Percentiles rank a stretch among this genome's conserved stretches.
These are phyloP conservation scores for Daedaleopsis nitida DNA, from an alignment of 768 basidiomycete species.

Conservation along the genomic window DNA sequence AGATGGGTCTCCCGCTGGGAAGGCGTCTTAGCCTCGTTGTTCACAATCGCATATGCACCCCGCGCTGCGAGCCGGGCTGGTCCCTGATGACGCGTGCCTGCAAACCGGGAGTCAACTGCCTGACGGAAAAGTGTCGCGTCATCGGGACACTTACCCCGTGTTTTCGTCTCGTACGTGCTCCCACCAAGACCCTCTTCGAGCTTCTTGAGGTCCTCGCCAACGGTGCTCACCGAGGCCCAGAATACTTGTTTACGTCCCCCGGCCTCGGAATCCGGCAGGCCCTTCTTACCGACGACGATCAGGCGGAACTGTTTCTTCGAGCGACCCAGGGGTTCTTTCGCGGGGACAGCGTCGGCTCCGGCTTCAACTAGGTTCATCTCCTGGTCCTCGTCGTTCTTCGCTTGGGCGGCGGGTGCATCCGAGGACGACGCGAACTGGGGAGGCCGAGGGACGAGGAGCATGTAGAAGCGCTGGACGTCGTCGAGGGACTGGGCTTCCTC, in stretches of 20 bases:
- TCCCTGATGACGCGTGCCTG: conserved; percentile 52
- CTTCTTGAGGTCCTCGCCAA: conserved; percentile 51
- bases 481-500: conserved; percentile 57
- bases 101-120: not conserved
- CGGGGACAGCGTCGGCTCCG: conserved; percentile 54
- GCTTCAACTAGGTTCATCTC: conserved; percentile 45
- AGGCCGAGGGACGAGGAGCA: conserved; percentile 59
- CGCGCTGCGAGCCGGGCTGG: conserved; percentile 55
- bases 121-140: not conserved
- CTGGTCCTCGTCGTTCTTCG: conserved; percentile 28
- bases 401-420: conserved; percentile 4
- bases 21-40: conserved; percentile 44
- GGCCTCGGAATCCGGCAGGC: conserved; percentile 48
- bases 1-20: conserved; percentile 55
- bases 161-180: conserved; percentile 63
- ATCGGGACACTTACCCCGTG: conserved; percentile 43
- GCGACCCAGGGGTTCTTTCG: conserved; percentile 35
- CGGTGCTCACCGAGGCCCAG: conserved; percentile 53
- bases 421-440: conserved; percentile 39
- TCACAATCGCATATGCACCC: conserved; percentile 63
- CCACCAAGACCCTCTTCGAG: conserved; percentile 52
- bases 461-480: conserved; percentile 59
- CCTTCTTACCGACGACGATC: conserved; percentile 60
- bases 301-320: conserved; percentile 51
- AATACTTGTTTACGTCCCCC: conserved; percentile 46